Conservation (phyloP, 192 early-diverging fungal genomes). For the Globomyces pollinis-pini region DNA sequence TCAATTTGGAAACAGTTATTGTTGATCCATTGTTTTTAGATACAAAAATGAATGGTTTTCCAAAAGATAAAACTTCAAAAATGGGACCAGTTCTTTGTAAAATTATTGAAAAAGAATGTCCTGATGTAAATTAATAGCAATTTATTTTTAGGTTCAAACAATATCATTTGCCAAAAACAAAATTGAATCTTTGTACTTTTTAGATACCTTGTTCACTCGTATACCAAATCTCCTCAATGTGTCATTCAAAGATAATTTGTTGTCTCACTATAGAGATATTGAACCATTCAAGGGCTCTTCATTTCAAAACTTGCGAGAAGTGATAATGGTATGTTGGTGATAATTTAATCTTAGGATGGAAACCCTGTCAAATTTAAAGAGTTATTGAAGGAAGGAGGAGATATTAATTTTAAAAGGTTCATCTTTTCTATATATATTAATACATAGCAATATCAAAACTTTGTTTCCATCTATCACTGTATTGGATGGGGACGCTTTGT, state of each 20-base stretch:
- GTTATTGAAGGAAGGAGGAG: slow-evolving; percentile 24
- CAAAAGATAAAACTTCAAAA: slow-evolving; percentile 12
- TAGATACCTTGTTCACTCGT: slow-evolving; percentile 18
- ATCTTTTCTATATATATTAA: too few relatives aligned
- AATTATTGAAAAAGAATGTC: slow-evolving; percentile 29
- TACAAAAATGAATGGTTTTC: neutral
- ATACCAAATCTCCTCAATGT: slow-evolving; percentile 29
- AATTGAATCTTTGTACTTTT: slow-evolving; percentile 16
- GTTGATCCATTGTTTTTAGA: neutral
- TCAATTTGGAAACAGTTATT: neutral
- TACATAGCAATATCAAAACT: slow-evolving; percentile 30
- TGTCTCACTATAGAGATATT: slow-evolving; percentile 20
- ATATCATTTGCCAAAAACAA: slow-evolving; percentile 26
- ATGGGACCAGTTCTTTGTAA: slow-evolving; percentile 42
- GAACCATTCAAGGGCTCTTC: slow-evolving; percentile 23
- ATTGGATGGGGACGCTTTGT: slow-evolving; percentile 29
- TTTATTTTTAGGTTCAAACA: too few relatives aligned
- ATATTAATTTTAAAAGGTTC: slow-evolving; percentile 15
- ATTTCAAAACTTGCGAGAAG: slow-evolving; percentile 23
- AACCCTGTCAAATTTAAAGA: slow-evolving; percentile 28
- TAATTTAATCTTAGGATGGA: slow-evolving; percentile 19
- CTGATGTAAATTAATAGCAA: too few relatives aligned
- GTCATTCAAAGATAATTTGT: slow-evolving; percentile 27
- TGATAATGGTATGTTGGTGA: too few relatives aligned
- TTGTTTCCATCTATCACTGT: slow-evolving; percentile 32